Evolutionary conservation across 805 yeast species (phyloP), one percentile per base, ranked within the genome.

Genomic region (Candida ortonii): DNA sequence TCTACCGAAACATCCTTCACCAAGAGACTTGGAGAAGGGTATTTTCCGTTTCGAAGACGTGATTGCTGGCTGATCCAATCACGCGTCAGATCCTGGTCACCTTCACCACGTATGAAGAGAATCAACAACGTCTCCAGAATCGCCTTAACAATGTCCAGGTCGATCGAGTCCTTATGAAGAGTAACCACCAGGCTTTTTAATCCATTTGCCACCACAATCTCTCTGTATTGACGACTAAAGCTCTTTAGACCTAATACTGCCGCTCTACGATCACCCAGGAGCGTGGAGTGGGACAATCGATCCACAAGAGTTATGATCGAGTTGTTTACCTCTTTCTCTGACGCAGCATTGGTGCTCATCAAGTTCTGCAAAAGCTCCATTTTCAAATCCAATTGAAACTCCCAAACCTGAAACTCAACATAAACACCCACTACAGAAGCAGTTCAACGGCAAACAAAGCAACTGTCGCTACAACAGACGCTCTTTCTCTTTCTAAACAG

Each of bases 181-280:
- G 89, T 78, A 16, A 66, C 57, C 11, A 93, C 70, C 33, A 93
- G 64, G 1, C 88, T 84, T 37, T 87, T 69, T 21, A 89, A 65
- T 2, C 95, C 97, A 40, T 81, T 76, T 22, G 95, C 94, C 28
- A 89, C 86, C 2, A 93, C 97, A 2, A 81, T 68, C 59, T 93
- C 99, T 41, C 98, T 67, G 56, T 82, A 87, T 49, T 87, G 86
- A 36, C 97, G 70, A 40, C 94, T 78, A 56, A 87, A 88, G 25
- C 94, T 84, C 54, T 90, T 89, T 43, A 93, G 66, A 0, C 95
- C 90, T 22, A 90, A 68, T 4, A 90, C 84, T 0, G 97, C 97
- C 2, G 96, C 90, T 34, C 95, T 67, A 43, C 97, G 70, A 61
- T 93, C 98, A 18, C 84, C 78, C 3, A 93, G 70, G 43, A 84